These are phyloP conservation scores for Corniculantispora saksenae DNA, from an alignment of 2,329 filamentous ascomycete species.

Conservation along the genomic window DNA sequence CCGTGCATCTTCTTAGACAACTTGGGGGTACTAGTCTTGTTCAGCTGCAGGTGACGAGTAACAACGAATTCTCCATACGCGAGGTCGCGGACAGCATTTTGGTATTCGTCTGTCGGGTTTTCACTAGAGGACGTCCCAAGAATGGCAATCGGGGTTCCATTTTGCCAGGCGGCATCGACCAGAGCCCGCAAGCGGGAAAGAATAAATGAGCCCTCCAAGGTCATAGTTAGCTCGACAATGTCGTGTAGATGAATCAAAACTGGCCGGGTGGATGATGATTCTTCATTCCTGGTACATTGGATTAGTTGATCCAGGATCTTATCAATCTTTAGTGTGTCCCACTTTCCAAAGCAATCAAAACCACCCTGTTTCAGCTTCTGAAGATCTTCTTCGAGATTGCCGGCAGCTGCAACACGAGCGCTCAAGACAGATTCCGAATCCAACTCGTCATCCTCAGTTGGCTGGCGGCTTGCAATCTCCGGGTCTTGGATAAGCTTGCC, in stretches of 20 bases:
- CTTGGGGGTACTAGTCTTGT: conserved; percentile 26
- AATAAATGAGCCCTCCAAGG: conserved; percentile 68
- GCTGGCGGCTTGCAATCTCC: conserved; percentile 33
- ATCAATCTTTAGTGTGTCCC: conserved; percentile 63
- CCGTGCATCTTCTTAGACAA: conserved; percentile 3
- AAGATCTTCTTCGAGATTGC: conserved; percentile 44
- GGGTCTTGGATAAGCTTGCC: conserved; percentile 53
- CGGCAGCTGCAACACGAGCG: conserved; percentile 29
- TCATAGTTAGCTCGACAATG: conserved; percentile 73
- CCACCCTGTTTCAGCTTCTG: conserved; percentile 43
- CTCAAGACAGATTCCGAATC: conserved; percentile 34
- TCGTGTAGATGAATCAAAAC: conserved; percentile 80
- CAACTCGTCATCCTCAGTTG: conserved; percentile 38
- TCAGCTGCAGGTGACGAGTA: conserved; percentile 36
- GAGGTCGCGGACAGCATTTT: conserved; percentile 40
- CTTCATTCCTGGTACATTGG: conserved; percentile 43
- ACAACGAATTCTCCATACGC: conserved; percentile 44
- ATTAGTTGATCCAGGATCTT: conserved; percentile 60
- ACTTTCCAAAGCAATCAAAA: conserved; percentile 45
- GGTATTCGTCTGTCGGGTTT: conserved; percentile 47
- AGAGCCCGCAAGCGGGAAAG: conserved; percentile 69
- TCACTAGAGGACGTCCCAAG: conserved; percentile 73
- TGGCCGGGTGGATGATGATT: conserved; percentile 39
- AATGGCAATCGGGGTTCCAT: conserved; percentile 72
- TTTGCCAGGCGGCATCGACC: conserved; percentile 70